A percentile compares a stretch with the other conserved stretches of the same genome.
These are phyloP conservation scores for Amylostereum areolatum DNA, from an alignment of 1,284 basidiomycete genomes.

Conservation along the genomic window DNA sequence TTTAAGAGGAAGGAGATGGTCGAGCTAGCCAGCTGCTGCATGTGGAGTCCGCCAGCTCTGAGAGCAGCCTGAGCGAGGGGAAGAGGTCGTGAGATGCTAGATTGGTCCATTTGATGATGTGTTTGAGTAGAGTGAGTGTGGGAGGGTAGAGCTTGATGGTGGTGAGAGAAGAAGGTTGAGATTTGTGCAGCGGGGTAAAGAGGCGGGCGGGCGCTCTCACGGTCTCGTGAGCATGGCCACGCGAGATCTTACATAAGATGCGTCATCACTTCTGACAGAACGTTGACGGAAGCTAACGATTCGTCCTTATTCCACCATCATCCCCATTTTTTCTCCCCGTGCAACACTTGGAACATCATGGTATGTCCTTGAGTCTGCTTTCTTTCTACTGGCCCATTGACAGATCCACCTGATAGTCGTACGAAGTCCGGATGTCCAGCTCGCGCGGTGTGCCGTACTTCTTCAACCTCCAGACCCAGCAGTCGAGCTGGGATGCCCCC, in stretches of 20 bases:
- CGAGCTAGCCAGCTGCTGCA: not conserved
- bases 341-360: conserved; percentile 1
- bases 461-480: conserved; percentile 68
- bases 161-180: not conserved
- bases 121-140: too few relatives aligned
- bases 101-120: not conserved
- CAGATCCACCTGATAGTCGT: conserved; percentile 22
- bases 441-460: conserved; percentile 85
- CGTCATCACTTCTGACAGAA: not conserved
- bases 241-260: too few relatives aligned
- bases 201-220: not conserved
- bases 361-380: conserved; percentile 1
- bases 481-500: conserved; percentile 86
- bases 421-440: conserved; percentile 83
- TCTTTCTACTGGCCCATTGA: not conserved
- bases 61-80: too few relatives aligned
- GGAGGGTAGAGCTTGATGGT: not conserved
- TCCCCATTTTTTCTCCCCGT: not conserved
- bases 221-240: not conserved
- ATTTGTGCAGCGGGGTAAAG: not conserved
- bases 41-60: not conserved
- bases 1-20: not conserved
- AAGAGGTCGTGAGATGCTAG: not conserved
- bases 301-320: not conserved
- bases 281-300: not conserved